Conservation (phyloP, 805 yeast genomes). For the Yarrowia yakushimensis region DNA sequence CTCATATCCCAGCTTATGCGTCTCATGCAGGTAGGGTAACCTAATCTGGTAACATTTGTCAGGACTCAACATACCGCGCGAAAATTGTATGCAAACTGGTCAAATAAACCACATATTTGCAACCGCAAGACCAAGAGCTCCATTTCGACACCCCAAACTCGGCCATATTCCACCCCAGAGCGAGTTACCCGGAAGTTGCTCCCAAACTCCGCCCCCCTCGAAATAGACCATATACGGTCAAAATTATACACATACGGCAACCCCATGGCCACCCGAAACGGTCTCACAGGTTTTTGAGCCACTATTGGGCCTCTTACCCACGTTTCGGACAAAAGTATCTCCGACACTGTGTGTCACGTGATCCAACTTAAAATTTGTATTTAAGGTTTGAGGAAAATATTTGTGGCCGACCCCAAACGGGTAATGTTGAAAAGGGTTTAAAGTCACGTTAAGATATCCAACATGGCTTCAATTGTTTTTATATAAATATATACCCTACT, state of each 20-base stretch:
- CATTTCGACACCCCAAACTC: neutral
- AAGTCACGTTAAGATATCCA: too few relatives aligned
- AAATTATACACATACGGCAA: too few relatives aligned
- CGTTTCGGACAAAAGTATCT: too few relatives aligned
- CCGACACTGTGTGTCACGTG: neutral
- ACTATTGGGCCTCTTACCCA: too few relatives aligned
- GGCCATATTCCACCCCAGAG: neutral
- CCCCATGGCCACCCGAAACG: too few relatives aligned
- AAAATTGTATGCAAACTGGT: neutral
- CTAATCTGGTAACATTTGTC: neutral
- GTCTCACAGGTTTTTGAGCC: neutral
- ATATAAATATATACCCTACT: neutral
- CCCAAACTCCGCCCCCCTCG: neutral
- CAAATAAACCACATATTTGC: neutral
- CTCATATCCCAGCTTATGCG: neutral
- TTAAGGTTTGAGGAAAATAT: neutral
- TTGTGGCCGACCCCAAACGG: neutral
- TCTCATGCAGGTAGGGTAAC: conserved; percentile 23
- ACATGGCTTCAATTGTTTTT: neutral
- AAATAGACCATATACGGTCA: neutral
- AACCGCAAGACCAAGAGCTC: neutral
- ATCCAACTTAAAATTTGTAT: neutral
- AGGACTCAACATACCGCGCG: neutral
- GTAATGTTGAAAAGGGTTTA: neutral
- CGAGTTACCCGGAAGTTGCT: conserved; percentile 23